Evolutionary conservation across 2,329 filamentous ascomycete species (phyloP), one percentile per base, ranked within the genome.

Genomic region (Aspergillus flavus): DNA sequence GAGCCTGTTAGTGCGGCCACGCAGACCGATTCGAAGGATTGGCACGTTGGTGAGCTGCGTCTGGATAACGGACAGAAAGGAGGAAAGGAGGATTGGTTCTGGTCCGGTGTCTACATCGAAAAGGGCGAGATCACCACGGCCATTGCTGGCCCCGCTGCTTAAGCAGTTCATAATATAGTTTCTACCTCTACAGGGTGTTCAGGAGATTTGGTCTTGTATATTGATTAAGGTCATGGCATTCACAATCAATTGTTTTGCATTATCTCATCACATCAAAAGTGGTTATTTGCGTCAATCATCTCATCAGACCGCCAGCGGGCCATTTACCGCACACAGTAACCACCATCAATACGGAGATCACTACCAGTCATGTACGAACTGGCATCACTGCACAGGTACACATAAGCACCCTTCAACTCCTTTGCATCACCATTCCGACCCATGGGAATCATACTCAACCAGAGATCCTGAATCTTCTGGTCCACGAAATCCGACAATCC

Each of bases 51-150:
- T 62, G 86, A 91, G 28, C 80, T 92, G 59, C 86, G 91, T 67
- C 80, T 92, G 61, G 86, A 88, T 14, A 81, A 85, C 21, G 78
- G 79, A 39, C 86, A 86, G 0, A 84, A 85, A 55, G 75, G 87
- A 72, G 4, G 79, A 75, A 43, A 76, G 2, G 89, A 91, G 80
- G 89, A 92, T 72, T 88, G 89, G 81, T 91, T 86, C 75, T 92
- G 91, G 78, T 89, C 86, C 4, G 89, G 90, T 10, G 87, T 91
- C 4, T 92, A 91, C 70, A 83, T 92, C 56, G 90, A 92, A 82
- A 83, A 79, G 54, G 87, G 86, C 4, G 72, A 78, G 1, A 62
- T 83, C 39, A 83, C 76, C 4, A 79, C 76, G 14, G 65, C 64
- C 2, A 74, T 83, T 67, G 43, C 53, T 41, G 59, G 59, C 1